phyloP scores from a whole-genome alignment of 2,329 filamentous ascomycete species.

The Grosmannia huntii region DNA sequence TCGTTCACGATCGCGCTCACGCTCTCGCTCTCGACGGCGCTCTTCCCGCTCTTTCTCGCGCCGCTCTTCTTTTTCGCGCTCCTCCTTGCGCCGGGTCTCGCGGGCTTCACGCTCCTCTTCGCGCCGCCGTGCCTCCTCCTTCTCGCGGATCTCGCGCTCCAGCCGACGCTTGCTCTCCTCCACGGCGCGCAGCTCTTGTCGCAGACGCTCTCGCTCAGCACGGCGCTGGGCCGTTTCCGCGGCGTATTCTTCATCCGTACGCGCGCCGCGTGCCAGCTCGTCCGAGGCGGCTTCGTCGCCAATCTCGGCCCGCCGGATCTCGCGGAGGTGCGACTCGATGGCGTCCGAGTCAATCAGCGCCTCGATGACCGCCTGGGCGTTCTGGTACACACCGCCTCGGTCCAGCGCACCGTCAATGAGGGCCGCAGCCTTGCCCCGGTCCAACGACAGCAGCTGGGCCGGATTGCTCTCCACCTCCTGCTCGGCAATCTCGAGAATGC shows the following conservation, averaged over 20 bases:
- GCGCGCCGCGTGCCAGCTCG: constrained; percentile 52
- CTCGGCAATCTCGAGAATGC: constrained; percentile 57
- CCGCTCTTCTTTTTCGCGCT: constrained; percentile 23
- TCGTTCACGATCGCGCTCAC: constrained; percentile 29
- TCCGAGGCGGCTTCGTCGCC: constrained; percentile 55
- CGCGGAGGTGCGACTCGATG: constrained; percentile 58
- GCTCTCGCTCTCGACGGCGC: constrained; percentile 21
- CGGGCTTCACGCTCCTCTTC: constrained; percentile 21
- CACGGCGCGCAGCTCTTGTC: constrained; percentile 45
- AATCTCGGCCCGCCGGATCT: constrained; percentile 53
- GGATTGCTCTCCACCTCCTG: constrained; percentile 65
- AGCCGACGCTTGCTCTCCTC: constrained; percentile 49
- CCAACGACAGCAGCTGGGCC: constrained; percentile 55
- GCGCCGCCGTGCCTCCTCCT: constrained; percentile 23
- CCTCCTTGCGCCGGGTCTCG: constrained; percentile 21
- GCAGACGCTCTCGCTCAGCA: constrained; percentile 46
- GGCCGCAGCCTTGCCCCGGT: constrained; percentile 59
- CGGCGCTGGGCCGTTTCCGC: constrained; percentile 50
- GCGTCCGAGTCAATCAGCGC: constrained; percentile 53
- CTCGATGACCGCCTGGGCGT: constrained; percentile 54
- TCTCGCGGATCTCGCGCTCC: constrained; percentile 40
- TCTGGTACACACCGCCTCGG: constrained; percentile 61
- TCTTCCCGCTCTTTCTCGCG: constrained; percentile 29
- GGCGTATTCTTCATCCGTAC: constrained; percentile 63
- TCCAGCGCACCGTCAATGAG: constrained; percentile 70